Evolutionary conservation across 805 yeast species (phyloP), one percentile per base, ranked within the genome.

Genomic region (Metschnikowia peoriensis): DNA sequence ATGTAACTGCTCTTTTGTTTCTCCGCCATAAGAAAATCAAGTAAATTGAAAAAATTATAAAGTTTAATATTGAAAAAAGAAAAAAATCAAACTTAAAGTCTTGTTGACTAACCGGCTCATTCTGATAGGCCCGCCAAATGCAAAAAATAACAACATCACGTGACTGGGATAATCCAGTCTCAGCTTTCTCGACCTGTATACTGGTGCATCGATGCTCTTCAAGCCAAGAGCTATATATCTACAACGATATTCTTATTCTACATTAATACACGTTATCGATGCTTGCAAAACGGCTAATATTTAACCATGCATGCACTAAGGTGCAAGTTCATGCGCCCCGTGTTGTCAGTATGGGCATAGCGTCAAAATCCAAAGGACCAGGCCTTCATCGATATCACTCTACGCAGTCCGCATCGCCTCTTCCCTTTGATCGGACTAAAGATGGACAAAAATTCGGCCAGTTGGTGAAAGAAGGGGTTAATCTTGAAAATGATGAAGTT

Each of bases 391-490:
- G 14, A 12, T 10, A 32, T 32, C 35, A 32, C 48, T 22, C 38
- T 46, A 41, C 45, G 27, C 51, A 38, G 29, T 16, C 46, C 14
- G 7, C n/a, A n/a, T 37, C 44, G 28, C 52, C 52, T 14, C 41
- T 44, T 40, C 52, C 52, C 16, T 45, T 44, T 40, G 49, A 49
- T 38, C 41, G 52, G 34, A 16, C 7, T 6, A 40, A 28, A 45
- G 38, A 44, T 17, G 34, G 34, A n/a, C 45, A 49, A 22, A 32
- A 44, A 10, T 49, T 49, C 39, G 52, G 52, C 37, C 41, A 44
- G 38, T 39, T 49, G 32, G 52, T 49, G 34, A 38, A 63, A 10
- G 56, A 62, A 22, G 22, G 22, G 22, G 22, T 22, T 37, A 62
- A 65, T 14, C 47, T 52, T 40, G 51, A 47, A 39, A 47, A 53